Evolutionary conservation across 768 basidiomycete genomes (phyloP).

Genomic region (Leucocoprinus birnbaumii): DNA sequence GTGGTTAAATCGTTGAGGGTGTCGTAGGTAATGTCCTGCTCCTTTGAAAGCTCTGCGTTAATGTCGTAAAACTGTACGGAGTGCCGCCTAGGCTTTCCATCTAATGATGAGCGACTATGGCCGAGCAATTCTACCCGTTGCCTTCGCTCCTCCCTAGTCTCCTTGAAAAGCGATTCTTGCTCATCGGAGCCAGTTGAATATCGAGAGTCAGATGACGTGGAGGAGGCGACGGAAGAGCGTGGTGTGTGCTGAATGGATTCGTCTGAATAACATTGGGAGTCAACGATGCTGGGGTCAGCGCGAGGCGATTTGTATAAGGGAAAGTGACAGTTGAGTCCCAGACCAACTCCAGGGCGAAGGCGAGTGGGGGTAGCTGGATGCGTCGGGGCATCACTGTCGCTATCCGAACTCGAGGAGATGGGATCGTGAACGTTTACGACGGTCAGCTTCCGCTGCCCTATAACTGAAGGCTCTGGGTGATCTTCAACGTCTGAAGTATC

Average conservation of each 20-base stretch:
- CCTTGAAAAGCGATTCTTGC: not conserved
- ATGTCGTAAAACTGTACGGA: not conserved
- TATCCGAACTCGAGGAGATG: conserved; percentile 31
- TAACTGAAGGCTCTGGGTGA: conserved; percentile 34
- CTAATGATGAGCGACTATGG: not conserved
- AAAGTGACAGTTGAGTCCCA: conserved; percentile 24
- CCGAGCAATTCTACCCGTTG: not conserved
- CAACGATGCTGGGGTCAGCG: not conserved
- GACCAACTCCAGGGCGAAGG: not conserved
- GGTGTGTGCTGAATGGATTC: not conserved
- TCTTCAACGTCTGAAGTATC: conserved; percentile 45
- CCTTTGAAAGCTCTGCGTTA: conserved; percentile 26
- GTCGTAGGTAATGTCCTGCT: conserved; percentile 34
- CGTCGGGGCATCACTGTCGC: conserved; percentile 28
- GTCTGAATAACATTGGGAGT: not conserved
- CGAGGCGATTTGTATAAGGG: not conserved
- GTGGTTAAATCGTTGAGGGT: conserved; percentile 21
- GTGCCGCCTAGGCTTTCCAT: not conserved
- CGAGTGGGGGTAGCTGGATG: not conserved
- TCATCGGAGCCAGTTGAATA: conserved; percentile 3
- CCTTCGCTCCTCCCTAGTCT: not conserved
- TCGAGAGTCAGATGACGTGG: not conserved
- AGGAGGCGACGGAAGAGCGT: conserved; percentile 1
- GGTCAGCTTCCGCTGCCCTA: conserved; percentile 37
- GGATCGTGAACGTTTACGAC: conserved; percentile 43